Evolutionary conservation across 805 yeast genomes (phyloP).

Genomic region (Kuraishia piskuri): DNA sequence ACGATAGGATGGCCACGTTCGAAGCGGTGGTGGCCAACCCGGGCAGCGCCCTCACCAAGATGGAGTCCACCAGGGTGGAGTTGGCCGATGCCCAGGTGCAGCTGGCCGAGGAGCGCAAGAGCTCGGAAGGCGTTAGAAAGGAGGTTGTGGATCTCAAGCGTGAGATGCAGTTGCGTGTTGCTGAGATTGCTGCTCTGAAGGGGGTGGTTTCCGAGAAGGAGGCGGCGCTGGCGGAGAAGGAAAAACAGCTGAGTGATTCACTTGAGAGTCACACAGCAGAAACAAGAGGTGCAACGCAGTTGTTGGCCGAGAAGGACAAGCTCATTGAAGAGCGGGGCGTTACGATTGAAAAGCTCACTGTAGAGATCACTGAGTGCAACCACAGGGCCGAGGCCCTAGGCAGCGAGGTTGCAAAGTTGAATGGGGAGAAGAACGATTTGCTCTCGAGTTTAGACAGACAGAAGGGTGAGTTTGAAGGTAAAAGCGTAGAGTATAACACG

Average conservation of each 20-base stretch:
- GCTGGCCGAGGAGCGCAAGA: background rate
- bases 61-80: background rate
- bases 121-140: constrained; percentile 11
- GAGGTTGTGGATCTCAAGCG: constrained; percentile 12
- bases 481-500: background rate
- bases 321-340: background rate
- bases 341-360: background rate
- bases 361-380: background rate
- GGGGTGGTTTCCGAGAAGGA: constrained; percentile 16
- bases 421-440: background rate
- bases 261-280: background rate
- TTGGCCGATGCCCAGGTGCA: background rate
- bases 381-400: background rate
- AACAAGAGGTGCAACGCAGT: background rate
- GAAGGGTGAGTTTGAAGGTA: background rate
- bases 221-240: constrained; percentile 16
- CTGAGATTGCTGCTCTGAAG: constrained; percentile 19
- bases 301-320: background rate
- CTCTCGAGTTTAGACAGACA: background rate
- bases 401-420: constrained; percentile 1
- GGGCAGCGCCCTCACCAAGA: background rate
- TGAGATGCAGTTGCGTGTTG: constrained; percentile 27
- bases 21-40: background rate
- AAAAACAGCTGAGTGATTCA: constrained; percentile 9
- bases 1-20: background rate